phyloP scores from a whole-genome alignment of 2,329 filamentous ascomycete genomes.

The Diaporthe citriasiana region DNA sequence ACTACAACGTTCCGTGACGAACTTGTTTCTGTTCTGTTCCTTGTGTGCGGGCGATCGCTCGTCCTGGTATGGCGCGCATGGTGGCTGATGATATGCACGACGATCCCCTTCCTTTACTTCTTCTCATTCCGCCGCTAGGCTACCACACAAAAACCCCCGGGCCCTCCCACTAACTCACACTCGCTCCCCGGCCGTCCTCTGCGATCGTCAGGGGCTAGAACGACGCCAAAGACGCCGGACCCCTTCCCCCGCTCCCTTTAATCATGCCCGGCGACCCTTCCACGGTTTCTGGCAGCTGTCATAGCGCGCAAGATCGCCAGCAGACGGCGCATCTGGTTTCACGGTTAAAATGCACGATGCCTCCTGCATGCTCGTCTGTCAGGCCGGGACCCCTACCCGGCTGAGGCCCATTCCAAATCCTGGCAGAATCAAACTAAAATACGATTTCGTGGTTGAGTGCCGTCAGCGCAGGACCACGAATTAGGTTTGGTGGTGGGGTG shows the following conservation, averaged over 20 bases:
- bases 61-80: slow-evolving; percentile 28
- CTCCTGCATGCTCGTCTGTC: slow-evolving; percentile 27
- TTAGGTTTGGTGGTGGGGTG: slow-evolving; percentile 25
- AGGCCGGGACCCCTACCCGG: slow-evolving; percentile 11
- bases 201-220: slow-evolving; percentile 23
- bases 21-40: slow-evolving; percentile 33
- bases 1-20: slow-evolving; percentile 34
- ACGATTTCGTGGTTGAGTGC: neutral
- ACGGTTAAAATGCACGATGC: slow-evolving; percentile 27
- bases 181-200: slow-evolving; percentile 9
- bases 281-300: slow-evolving; percentile 31
- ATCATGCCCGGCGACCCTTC: slow-evolving; percentile 22
- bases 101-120: slow-evolving; percentile 28
- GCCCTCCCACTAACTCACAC: slow-evolving; percentile 1
- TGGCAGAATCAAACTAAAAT: neutral
- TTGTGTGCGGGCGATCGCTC: slow-evolving; percentile 32
- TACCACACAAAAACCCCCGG: neutral
- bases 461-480: neutral
- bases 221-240: slow-evolving; percentile 27
- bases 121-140: neutral
- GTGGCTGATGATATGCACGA: slow-evolving; percentile 32
- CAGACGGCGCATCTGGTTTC: slow-evolving; percentile 29
- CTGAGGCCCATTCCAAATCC: slow-evolving; percentile 14
- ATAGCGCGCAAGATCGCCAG: slow-evolving; percentile 33
- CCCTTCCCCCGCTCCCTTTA: slow-evolving; percentile 28